A percentile compares a stretch with the other conserved stretches of the same genome.
Conservation (phyloP, 169 alveolate species). For the Cryptosporidium viatorum region DNA sequence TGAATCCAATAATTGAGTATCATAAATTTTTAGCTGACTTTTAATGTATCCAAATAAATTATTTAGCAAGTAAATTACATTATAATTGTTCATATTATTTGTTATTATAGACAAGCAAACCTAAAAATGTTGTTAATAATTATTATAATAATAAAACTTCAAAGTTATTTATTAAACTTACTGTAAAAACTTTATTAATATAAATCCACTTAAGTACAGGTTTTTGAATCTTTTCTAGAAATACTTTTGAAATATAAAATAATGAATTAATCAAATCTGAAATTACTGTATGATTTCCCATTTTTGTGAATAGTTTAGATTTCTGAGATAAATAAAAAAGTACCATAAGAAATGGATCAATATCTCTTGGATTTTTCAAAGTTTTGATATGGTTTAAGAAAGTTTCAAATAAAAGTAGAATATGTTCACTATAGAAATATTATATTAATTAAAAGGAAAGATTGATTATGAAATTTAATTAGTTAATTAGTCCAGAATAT, state of each 20-base stretch:
- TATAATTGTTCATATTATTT: slow-evolving; percentile 8
- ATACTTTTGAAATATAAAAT: slow-evolving; percentile 24
- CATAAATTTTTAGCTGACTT: background rate
- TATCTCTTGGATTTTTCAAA: slow-evolving; percentile 46
- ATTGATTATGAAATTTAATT: background rate
- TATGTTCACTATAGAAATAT: slow-evolving; percentile 14
- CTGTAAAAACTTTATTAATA: slow-evolving; percentile 37
- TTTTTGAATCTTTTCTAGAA: slow-evolving; percentile 9
- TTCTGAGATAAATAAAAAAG: slow-evolving; percentile 30
- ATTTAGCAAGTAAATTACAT: slow-evolving; percentile 23
- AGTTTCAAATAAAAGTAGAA: background rate
- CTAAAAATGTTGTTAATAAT: slow-evolving; percentile 1
- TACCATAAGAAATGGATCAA: slow-evolving; percentile 31
- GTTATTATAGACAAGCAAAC: slow-evolving; percentile 25
- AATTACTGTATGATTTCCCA: slow-evolving; percentile 3
- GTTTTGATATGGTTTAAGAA: slow-evolving; percentile 35
- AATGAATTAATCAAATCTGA: slow-evolving; percentile 35
- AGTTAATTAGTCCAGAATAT: background rate
- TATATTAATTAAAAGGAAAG: background rate
- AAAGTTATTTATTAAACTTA: slow-evolving; percentile 25
- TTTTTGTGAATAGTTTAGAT: slow-evolving; percentile 10
- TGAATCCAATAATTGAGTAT: slow-evolving; percentile 42
- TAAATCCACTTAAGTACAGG: slow-evolving; percentile 41
- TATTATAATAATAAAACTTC: background rate
- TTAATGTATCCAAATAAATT: slow-evolving; percentile 18